These are phyloP conservation scores for Penicillium simplicissimum DNA, from an alignment of 495 filamentous ascomycete species.

Conservation along the genomic window DNA sequence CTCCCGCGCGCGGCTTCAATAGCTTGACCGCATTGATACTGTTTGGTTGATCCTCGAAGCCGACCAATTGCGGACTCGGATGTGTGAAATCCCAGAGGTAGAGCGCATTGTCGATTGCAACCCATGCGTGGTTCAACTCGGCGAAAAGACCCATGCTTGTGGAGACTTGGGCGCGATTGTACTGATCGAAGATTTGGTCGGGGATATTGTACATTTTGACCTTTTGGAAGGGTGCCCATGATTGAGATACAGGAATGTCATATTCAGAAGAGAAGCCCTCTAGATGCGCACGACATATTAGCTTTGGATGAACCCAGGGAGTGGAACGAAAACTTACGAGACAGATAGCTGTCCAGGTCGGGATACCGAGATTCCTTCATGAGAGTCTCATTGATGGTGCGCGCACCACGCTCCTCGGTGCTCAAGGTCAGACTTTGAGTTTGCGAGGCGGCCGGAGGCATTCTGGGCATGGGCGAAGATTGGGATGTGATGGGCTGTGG, in stretches of 20 bases:
- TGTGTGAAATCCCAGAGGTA: constrained; percentile 98
- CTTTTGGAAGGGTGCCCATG: constrained; percentile 90
- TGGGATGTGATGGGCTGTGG: constrained; percentile 20
- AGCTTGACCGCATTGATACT: constrained; percentile 84
- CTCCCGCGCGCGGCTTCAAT: constrained; percentile 70
- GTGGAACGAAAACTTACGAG: constrained; percentile 62
- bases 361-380: constrained; percentile 76
- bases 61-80: constrained; percentile 82
- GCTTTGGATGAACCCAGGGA: not conserved
- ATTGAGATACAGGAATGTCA: constrained; percentile 61
- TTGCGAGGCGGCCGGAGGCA: constrained; percentile 38
- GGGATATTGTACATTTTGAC: constrained; percentile 81
- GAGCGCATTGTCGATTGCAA: constrained; percentile 89
- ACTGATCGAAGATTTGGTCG: constrained; percentile 83
- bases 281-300: constrained; percentile 20
- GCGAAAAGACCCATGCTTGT: constrained; percentile 93
- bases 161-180: constrained; percentile 77
- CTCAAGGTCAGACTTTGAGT: constrained; percentile 48
- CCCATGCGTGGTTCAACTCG: constrained; percentile 91
- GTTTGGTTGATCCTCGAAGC: constrained; percentile 85
- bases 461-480: constrained; percentile 35
- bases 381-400: constrained; percentile 79
- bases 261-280: constrained; percentile 92
- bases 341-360: constrained; percentile 85
- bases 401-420: constrained; percentile 76